Conservation (phyloP, 768 basidiomycete genomes). For the Rhizopogon vulgaris region DNA sequence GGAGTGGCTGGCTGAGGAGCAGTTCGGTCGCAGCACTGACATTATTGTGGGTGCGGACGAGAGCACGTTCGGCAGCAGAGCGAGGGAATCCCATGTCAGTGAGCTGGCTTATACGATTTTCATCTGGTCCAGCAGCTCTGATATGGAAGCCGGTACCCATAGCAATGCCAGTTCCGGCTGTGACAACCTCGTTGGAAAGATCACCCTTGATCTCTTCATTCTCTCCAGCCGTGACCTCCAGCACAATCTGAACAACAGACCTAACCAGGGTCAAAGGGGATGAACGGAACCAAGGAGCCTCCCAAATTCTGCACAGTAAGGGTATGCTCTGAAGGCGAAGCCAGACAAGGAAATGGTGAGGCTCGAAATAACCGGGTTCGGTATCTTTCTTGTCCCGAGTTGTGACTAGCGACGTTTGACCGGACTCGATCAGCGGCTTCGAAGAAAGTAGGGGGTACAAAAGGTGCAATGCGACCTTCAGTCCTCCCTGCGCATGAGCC, state of each 20-base stretch:
- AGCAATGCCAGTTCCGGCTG: constrained; percentile 24
- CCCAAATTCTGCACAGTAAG: constrained; percentile 67
- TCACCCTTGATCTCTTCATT: constrained; percentile 64
- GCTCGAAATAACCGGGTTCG: constrained; percentile 76
- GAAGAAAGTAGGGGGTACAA: constrained; percentile 72
- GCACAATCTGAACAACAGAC: constrained; percentile 67
- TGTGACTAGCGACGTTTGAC: constrained; percentile 67
- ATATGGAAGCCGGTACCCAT: constrained; percentile 27
- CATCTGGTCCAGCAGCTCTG: constrained; percentile 53
- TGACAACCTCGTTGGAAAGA: constrained; percentile 27
- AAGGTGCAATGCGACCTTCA: constrained; percentile 77
- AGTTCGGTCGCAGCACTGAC: constrained; percentile 84
- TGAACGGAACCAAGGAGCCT: constrained; percentile 72
- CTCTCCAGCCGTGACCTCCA: constrained; percentile 79
- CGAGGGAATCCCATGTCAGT: constrained; percentile 97
- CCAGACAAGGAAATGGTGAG: constrained; percentile 81
- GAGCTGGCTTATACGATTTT: constrained; percentile 73
- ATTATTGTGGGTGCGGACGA: constrained; percentile 83
- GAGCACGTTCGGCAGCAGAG: constrained; percentile 78
- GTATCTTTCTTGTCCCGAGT: constrained; percentile 76
- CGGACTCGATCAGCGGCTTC: constrained; percentile 77
- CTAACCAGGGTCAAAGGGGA: constrained; percentile 72
- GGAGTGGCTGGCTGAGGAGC: constrained; percentile 76
- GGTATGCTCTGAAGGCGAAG: constrained; percentile 70
- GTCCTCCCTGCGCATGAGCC: constrained; percentile 69